phyloP scores from a whole-genome alignment of 768 basidiomycete species.

The Rhodotorula taiwanensis region DNA sequence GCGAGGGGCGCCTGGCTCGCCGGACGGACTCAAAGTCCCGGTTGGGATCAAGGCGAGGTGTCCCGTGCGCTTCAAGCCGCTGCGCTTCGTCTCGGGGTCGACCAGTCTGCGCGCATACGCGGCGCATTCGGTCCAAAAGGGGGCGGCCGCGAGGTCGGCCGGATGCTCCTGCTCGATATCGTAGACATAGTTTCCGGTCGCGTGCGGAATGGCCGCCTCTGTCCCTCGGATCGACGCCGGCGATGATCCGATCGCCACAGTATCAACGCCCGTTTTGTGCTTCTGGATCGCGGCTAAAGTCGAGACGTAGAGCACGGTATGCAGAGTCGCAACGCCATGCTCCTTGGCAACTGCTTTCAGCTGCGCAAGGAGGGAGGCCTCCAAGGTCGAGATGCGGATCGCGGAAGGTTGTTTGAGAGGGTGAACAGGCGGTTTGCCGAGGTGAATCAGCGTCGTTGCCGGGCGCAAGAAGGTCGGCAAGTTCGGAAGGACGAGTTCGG shows the following conservation, averaged over 20 bases:
- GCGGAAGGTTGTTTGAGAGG: conserved; percentile 51
- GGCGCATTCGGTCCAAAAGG: not conserved
- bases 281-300: conserved; percentile 20
- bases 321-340: conserved; percentile 10
- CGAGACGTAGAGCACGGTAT: conserved; percentile 45
- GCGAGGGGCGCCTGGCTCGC: not conserved
- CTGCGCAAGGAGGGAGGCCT: not conserved
- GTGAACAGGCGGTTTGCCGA: conserved; percentile 65
- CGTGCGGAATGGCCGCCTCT: not conserved
- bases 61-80: not conserved
- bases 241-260: not conserved
- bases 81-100: not conserved
- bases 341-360: not conserved
- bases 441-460: conserved; percentile 55
- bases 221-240: conserved; percentile 10
- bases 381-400: not conserved
- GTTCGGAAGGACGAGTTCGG: conserved; percentile 1
- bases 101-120: not conserved
- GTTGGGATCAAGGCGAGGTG: conserved; percentile 1
- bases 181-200: conserved; percentile 14
- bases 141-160: conserved; percentile 45
- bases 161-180: conserved; percentile 34
- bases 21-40: not conserved
- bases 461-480: conserved; percentile 27
- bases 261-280: conserved; percentile 37